A percentile compares a stretch with the other conserved stretches of the same genome.
These are phyloP conservation scores for Phytopythium sindhum DNA, from an alignment of 352 stramenopile genomes.

Conservation along the genomic window DNA sequence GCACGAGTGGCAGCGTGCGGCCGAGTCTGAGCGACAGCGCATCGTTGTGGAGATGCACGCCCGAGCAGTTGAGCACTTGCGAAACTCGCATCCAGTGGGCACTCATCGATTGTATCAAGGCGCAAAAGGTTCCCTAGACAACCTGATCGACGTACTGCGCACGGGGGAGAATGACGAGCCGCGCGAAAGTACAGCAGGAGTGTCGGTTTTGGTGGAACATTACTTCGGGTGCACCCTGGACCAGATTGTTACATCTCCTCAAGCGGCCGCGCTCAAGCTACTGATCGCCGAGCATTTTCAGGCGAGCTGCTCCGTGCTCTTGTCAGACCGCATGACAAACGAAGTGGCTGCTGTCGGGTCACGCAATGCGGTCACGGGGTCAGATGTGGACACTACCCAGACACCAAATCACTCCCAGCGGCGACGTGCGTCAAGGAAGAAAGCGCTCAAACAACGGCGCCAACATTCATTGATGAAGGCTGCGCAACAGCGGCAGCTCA, in stretches of 20 bases:
- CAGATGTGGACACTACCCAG: background rate
- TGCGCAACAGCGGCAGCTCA: constrained; percentile 38
- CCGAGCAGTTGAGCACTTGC: constrained; percentile 17
- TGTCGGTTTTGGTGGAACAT: constrained; percentile 20
- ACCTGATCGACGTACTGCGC: constrained; percentile 17
- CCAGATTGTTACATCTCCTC: constrained; percentile 34
- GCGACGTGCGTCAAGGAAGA: constrained; percentile 62
- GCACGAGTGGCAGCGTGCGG: constrained; percentile 42
- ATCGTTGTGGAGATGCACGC: constrained; percentile 8
- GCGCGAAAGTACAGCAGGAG: constrained; percentile 8
- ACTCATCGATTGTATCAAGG: background rate
- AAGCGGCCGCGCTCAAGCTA: constrained; percentile 55
- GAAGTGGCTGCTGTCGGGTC: constrained; percentile 18
- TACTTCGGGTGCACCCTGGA: constrained; percentile 45
- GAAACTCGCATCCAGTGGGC: background rate
- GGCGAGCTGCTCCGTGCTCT: constrained; percentile 58
- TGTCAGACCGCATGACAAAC: constrained; percentile 49
- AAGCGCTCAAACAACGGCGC: constrained; percentile 59
- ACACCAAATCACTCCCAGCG: constrained; percentile 42
- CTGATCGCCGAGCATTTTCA: constrained; percentile 75
- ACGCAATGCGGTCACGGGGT: constrained; percentile 7
- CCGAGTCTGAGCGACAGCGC: constrained; percentile 8
- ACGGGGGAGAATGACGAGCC: constrained; percentile 11
- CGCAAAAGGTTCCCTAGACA: constrained; percentile 15
- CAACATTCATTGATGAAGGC: constrained; percentile 30